Evolutionary conservation across 179 eudicot genomes (phyloP), one percentile per base, ranked within the genome.

Genomic region (Carnegiea gigantea): DNA sequence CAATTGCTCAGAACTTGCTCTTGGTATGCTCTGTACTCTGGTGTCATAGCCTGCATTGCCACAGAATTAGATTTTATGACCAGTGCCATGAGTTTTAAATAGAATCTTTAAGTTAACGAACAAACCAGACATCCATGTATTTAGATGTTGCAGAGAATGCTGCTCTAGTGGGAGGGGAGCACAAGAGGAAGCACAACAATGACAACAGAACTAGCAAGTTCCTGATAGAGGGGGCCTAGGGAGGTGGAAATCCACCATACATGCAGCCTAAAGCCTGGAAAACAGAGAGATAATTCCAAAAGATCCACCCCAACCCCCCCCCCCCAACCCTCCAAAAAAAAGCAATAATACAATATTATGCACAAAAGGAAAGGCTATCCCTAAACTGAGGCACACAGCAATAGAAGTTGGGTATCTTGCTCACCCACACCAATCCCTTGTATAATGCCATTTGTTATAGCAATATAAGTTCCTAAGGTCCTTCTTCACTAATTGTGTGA

Each of bases 1-100:
- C 90, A 84, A 82, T 96, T 96, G 84, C 93, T 89, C 73, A 96
- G 89, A 78, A 96, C 99, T 91, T 96, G 98, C 84, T 96, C 99
- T 89, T 96, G 99, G 88, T 96, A 96, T 73, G 95, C 98, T 89
- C 83, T 96, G 88, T 91, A 96, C 79, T 96, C 98, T 49, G 98
- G 95, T 80, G 99, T 96, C 81, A 83, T 89, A 74, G 97, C 98
- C 99, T 96, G 90, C 79, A 65, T 70, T 24, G 12, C 30, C 57
- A 76, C 46, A 40, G 44, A 60, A 64, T 11, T 44, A 71, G 30
- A 73, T 48, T 73, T 85, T 73, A 53, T 30, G n/a, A 79, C 36
- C 44, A 70, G 62, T 49, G 30, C 8, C 3, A 33, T 23, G 28
- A 62, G 7, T 20, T 57, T 1, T 15, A 48, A 11, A 48, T 48